phyloP scores from a whole-genome alignment of 176 grass and related monocot genomes.

The Calamus simplicifolius region DNA sequence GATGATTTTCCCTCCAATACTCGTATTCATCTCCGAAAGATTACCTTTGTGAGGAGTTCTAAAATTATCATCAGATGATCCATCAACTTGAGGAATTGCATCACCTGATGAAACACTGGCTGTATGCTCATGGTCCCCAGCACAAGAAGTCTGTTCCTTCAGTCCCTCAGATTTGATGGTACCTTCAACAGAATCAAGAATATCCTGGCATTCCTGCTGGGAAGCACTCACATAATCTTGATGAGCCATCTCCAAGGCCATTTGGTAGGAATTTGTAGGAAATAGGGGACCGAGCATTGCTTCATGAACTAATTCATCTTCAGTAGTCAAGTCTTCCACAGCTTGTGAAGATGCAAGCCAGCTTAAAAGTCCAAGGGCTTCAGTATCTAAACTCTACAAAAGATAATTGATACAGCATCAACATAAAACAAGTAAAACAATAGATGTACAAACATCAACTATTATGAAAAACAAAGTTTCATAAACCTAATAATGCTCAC shows the following conservation, averaged over 20 bases:
- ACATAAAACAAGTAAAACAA: background rate
- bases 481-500: too few relatives aligned
- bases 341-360: slow-evolving; percentile 89
- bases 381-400: slow-evolving; percentile 55
- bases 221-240: slow-evolving; percentile 82
- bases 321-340: slow-evolving; percentile 57
- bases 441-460: slow-evolving; percentile 5
- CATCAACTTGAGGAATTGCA: slow-evolving; percentile 81
- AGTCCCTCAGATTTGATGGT: slow-evolving; percentile 20
- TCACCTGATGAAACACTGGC: slow-evolving; percentile 28
- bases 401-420: slow-evolving; percentile 3
- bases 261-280: slow-evolving; percentile 54
- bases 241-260: slow-evolving; percentile 67
- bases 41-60: slow-evolving; percentile 25
- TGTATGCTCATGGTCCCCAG: slow-evolving; percentile 11
- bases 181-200: slow-evolving; percentile 79
- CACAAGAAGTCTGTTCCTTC: slow-evolving; percentile 22
- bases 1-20: slow-evolving; percentile 23
- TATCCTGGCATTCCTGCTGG: slow-evolving; percentile 88
- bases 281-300: slow-evolving; percentile 75
- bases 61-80: slow-evolving; percentile 55
- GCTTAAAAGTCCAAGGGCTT: slow-evolving; percentile 78
- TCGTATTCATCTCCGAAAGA: slow-evolving; percentile 21
- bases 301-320: slow-evolving; percentile 77
- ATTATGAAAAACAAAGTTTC: background rate